Conservation (phyloP, 2,329 filamentous ascomycete genomes). For the Colletotrichum cereale region DNA sequence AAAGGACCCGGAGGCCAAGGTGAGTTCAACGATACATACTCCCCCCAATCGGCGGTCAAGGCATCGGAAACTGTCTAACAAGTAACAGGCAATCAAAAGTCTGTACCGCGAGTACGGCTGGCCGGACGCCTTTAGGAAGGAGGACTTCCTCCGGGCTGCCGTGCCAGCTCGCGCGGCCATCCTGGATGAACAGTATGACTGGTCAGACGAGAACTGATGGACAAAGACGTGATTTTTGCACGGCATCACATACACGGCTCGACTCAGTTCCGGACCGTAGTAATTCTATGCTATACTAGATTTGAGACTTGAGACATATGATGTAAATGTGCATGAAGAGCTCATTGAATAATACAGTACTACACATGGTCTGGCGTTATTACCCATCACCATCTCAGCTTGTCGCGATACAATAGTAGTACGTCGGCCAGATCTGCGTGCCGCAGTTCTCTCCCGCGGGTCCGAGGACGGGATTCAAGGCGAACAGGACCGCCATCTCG, state of each 20-base stretch:
- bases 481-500: constrained; percentile 3
- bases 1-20: constrained; percentile 22
- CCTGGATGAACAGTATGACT: constrained; percentile 22
- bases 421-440: constrained; percentile 42
- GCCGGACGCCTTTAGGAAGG: constrained; percentile 15
- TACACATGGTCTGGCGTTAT: no score
- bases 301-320: no score
- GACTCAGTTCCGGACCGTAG: no score
- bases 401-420: constrained; percentile 45
- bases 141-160: constrained; percentile 25
- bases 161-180: constrained; percentile 7
- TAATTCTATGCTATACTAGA: no score
- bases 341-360: no score
- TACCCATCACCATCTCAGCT: not conserved
- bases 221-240: not conserved
- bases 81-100: constrained; percentile 4
- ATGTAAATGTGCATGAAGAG: no score
- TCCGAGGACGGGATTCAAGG: constrained; percentile 33
- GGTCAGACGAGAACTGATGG: constrained; percentile 5
- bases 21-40: not conserved
- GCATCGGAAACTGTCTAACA: not conserved
- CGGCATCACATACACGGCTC: no score
- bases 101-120: constrained; percentile 25
- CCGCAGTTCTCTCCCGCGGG: constrained; percentile 44
- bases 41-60: not conserved